Percentiles rank a stretch among this genome's conserved stretches.
Evolutionary conservation across 2,329 filamentous ascomycete species (phyloP).

Genomic region (Pseudogymnoascus sp.): DNA sequence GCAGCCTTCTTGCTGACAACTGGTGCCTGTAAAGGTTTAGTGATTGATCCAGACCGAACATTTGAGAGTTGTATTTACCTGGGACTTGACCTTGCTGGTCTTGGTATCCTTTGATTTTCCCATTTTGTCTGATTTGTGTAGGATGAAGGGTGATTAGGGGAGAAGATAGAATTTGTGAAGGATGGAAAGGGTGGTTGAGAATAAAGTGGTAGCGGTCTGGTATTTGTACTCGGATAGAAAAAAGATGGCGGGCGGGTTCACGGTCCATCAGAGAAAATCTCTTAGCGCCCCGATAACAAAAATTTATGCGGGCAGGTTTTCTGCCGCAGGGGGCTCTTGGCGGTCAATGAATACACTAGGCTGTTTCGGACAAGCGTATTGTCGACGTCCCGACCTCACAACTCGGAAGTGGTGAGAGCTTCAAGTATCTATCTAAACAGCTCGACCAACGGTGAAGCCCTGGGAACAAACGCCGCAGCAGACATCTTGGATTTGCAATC

Average conservation of each 20-base stretch:
- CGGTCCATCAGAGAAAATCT: conserved; percentile 4
- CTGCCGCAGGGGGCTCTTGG: neutral
- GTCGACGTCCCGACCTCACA: neutral
- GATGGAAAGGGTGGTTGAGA: conserved; percentile 11
- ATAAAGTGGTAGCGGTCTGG: conserved; percentile 13
- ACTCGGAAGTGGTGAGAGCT: conserved; percentile 7
- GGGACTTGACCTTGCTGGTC: conserved; percentile 44
- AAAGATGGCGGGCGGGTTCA: conserved; percentile 16
- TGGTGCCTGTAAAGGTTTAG: conserved; percentile 59
- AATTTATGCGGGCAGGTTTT: conserved; percentile 7
- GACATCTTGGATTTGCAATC: neutral
- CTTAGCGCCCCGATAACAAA: conserved; percentile 7
- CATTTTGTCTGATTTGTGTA: conserved; percentile 40
- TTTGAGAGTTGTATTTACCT: conserved; percentile 42
- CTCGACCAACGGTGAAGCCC: neutral
- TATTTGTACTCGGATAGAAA: conserved; percentile 13
- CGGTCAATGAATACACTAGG: neutral
- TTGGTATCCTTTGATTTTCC: conserved; percentile 60
- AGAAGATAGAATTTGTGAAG: conserved; percentile 6
- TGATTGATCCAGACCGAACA: conserved; percentile 60
- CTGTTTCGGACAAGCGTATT: neutral
- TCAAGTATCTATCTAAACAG: neutral
- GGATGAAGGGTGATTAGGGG: conserved; percentile 3
- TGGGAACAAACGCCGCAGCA: neutral
- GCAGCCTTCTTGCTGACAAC: conserved; percentile 61